Evolutionary conservation across 768 basidiomycete genomes (phyloP), one percentile per base, ranked within the genome.

Genomic region (Scleroderma citrinum): DNA sequence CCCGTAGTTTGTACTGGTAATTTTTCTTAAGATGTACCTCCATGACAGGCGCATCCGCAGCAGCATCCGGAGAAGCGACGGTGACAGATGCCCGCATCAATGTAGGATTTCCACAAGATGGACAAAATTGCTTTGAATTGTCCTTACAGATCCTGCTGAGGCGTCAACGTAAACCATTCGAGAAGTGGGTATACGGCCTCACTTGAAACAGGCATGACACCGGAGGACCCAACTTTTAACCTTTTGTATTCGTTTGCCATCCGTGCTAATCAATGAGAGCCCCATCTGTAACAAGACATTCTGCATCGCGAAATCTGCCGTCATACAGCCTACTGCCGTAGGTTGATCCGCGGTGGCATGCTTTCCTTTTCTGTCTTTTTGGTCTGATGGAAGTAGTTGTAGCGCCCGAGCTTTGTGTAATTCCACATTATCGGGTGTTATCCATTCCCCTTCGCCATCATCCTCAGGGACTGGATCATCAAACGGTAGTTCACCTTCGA

Each of bases 171-270:
- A 5, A 31, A 5, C 19, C 5, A 47, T 48, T 23, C n/a, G 43
- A 42, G 17, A 21, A 8, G n/a, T 29, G 10, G 31, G 20, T 26
- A 45, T 12, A 3, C 4, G 24, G 24, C 75, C 92, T 69, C 61
- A 98, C 96, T 97, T 97, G 80, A 94, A 99, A 69, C 96, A 99
- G 13, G 93, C 96, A 70, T 99, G 96, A 65, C 96, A 99, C 49
- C 96, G 71, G 61, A 98, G 69, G 1, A 98, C 92, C 91, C 92
- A 98, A 51, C 83, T 98, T 68, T 94, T 92, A 23, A 98, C 84
- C 59, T 81, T 87, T 54, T 87, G 79, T 50, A 99, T 95, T 56
- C 81, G 76, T 70, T 86, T 94, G 5, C 96, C 96, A 54, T 93
- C 92, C 7, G 88, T 78, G 8, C 92, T 85, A 11, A 99, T 83